Evolutionary conservation across 805 yeast species (phyloP), one percentile per base, ranked within the genome.

Genomic region (Lachancea kluyveri): DNA sequence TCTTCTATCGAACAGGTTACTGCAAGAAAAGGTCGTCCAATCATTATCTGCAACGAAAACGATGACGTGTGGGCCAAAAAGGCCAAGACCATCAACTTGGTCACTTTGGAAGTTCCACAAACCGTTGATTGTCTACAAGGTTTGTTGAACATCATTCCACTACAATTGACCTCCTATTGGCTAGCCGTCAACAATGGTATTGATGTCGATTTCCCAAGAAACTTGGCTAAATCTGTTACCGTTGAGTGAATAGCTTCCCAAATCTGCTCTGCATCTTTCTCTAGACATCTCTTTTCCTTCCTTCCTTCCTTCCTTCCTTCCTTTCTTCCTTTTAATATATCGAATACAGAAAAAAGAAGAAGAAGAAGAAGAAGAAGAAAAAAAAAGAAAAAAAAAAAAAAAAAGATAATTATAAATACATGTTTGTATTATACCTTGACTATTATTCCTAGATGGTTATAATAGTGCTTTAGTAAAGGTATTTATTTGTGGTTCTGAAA

Each of bases 111-210:
- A 57, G 95, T 92, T 35, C 99, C 99, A 33, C 76, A 74, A 47
- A 86, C 97, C 5, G 96, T 88, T 38, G 99, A 92, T 60, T 92
- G 99, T 66, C 71, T 92, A 60, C 99, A 92, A 69, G 99, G 99
- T 28, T 68, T 92, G 52, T 68, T 92, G 54, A 92, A 90, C 55
- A 94, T 92, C 43, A 75, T 92, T 50, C 98, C 98, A 35, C 62
- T 92, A 57, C 99, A 92, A 63, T 71, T 92, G 60, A 87, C 88
- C 76, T 81, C 96, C 54, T 92, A 92, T 67, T 88, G 95, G 92
- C 72, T 92, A 52, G 96, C 98, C 33, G 90, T 86, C 33, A 77
- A 79, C 63, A 83, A 90, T 57, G 97, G 96, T 24, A 80, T 84
- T 48, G 95, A 92, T 56, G 98, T 94, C 36, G 99, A 92, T 62